Conservation (phyloP, 768 basidiomycete genomes). For the Lentinula guzmanii region DNA sequence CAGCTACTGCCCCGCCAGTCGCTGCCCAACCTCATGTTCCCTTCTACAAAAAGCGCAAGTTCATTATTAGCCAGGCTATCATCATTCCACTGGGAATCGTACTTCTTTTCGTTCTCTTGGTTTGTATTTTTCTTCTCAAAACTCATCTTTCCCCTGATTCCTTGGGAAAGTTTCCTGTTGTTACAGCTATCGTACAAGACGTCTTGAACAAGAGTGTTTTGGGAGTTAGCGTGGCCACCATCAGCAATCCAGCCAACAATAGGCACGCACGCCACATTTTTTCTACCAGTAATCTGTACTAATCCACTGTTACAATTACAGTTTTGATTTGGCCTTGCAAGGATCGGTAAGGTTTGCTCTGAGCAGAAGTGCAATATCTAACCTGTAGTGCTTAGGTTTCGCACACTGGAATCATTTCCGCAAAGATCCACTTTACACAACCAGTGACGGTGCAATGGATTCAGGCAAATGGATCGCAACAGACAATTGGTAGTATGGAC, state of each 20-base stretch:
- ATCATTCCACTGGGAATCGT: slow-evolving; percentile 49
- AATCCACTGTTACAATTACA: slow-evolving; percentile 14
- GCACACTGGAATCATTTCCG: slow-evolving; percentile 62
- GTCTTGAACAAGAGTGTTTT: slow-evolving; percentile 54
- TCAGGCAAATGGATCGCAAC: slow-evolving; percentile 34
- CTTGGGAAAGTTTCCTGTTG: slow-evolving; percentile 43
- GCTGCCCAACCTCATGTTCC: slow-evolving; percentile 14
- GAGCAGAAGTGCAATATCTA: neutral
- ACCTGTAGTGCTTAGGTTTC: slow-evolving; percentile 34
- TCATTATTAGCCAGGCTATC: slow-evolving; percentile 54
- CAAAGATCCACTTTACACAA: slow-evolving; percentile 55
- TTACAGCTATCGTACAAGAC: slow-evolving; percentile 59
- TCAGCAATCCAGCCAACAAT: slow-evolving; percentile 47
- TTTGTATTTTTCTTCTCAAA: neutral
- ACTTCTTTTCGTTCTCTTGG: slow-evolving; percentile 56
- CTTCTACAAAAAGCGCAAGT: slow-evolving; percentile 58
- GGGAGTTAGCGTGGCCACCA: slow-evolving; percentile 45
- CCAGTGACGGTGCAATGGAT: slow-evolving; percentile 58
- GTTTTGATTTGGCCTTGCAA: slow-evolving; percentile 46
- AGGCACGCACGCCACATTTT: slow-evolving; percentile 29
- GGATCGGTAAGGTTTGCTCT: slow-evolving; percentile 38
- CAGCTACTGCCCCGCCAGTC: slow-evolving; percentile 7
- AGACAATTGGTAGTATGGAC: slow-evolving; percentile 48
- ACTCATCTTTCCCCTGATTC: neutral
- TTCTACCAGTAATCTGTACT: neutral